These are phyloP conservation scores for Ceratocystis cacaofunesta DNA, from an alignment of 2,329 filamentous ascomycete species.

Conservation along the genomic window DNA sequence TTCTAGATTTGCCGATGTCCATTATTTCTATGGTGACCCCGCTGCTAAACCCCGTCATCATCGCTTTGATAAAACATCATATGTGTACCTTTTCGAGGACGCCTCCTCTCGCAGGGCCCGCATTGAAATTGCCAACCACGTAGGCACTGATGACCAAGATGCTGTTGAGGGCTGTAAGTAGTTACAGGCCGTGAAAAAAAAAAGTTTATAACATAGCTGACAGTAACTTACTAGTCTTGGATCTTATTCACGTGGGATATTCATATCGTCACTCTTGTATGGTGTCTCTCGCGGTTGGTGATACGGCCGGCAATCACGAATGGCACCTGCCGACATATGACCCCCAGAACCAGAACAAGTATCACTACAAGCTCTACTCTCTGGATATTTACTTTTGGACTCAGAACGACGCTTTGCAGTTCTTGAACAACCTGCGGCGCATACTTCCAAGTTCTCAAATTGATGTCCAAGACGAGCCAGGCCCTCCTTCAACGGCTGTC, in stretches of 20 bases:
- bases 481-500: conserved; percentile 36
- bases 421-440: conserved; percentile 52
- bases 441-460: conserved; percentile 47
- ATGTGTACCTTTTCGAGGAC: conserved; percentile 68
- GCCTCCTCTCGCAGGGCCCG: conserved; percentile 50
- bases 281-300: conserved; percentile 48
- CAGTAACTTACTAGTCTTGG: conserved; percentile 54
- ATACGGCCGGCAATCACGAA: conserved; percentile 37
- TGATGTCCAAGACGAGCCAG: conserved; percentile 50
- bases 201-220: conserved; percentile 49
- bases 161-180: conserved; percentile 61
- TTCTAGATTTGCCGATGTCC: conserved; percentile 57
- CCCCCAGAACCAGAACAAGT: conserved; percentile 58
- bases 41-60: conserved; percentile 56
- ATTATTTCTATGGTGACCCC: conserved; percentile 63
- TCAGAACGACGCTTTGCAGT: conserved; percentile 52
- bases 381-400: conserved; percentile 73
- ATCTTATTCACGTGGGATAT: conserved; percentile 49
- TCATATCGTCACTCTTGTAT: conserved; percentile 60
- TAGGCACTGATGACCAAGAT: conserved; percentile 62
- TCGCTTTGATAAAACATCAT: conserved; percentile 65
- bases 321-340: conserved; percentile 67
- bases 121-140: conserved; percentile 61
- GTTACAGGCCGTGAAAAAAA: conserved; percentile 34
- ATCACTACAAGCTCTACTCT: conserved; percentile 62